phyloP scores from a whole-genome alignment of 1,284 basidiomycete species.

The Cryptococcus sp. region DNA sequence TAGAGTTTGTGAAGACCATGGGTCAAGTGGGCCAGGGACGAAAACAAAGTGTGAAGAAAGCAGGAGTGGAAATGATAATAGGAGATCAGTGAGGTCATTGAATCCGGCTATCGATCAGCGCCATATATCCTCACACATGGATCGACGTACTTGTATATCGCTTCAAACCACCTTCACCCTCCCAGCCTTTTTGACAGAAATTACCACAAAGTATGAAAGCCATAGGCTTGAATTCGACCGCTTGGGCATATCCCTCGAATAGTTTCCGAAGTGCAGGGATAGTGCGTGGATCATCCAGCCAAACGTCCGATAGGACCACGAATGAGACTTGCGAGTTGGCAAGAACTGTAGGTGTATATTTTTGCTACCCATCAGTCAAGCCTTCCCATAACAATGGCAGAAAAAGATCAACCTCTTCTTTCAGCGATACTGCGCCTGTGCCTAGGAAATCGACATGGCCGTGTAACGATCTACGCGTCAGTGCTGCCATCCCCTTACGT shows the following conservation, averaged over 20 bases:
- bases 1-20: slow-evolving; percentile 69
- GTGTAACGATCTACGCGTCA: slow-evolving; percentile 65
- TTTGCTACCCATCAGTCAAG: slow-evolving; percentile 30
- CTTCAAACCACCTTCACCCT: slow-evolving; percentile 70
- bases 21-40: slow-evolving; percentile 88
- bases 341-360: slow-evolving; percentile 40
- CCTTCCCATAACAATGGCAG: not conserved
- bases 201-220: slow-evolving; percentile 92
- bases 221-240: slow-evolving; percentile 73
- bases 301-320: slow-evolving; percentile 84
- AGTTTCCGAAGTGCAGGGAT: slow-evolving; percentile 73
- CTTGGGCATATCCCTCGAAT: slow-evolving; percentile 85
- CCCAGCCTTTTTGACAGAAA: slow-evolving; percentile 80
- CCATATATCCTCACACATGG: not conserved
- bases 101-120: slow-evolving; percentile 58
- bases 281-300: slow-evolving; percentile 75
- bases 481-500: too few relatives aligned
- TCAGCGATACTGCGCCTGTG: slow-evolving; percentile 78
- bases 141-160: slow-evolving; percentile 67
- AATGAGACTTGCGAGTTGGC: slow-evolving; percentile 67
- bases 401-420: slow-evolving; percentile 72
- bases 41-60: slow-evolving; percentile 83
- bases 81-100: slow-evolving; percentile 76
- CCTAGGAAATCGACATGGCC: slow-evolving; percentile 95
- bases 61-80: slow-evolving; percentile 75